Evolutionary conservation across 768 basidiomycete genomes (phyloP), one percentile per base, ranked within the genome.

Genomic region (Boletus vinaceobasis): DNA sequence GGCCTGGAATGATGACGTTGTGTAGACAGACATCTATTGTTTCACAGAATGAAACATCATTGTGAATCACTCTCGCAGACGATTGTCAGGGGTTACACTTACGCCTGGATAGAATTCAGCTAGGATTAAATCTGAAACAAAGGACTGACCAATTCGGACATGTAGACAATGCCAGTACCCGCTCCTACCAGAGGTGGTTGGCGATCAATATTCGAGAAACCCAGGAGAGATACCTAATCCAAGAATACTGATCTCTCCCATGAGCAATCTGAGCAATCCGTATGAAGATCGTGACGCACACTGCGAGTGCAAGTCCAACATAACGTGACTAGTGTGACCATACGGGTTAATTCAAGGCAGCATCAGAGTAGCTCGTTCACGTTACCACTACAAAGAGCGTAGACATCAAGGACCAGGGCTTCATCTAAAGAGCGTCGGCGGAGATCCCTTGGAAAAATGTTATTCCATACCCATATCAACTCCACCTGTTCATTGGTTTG

Each of bases 341-440:
- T 21, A 9, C 5, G 23, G 14, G n/a, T 48, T 6, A 42, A 43
- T 9, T 43, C n/a, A n/a, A 27, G 5, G 39, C 8, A 14, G 0
- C 1, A 39, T 17, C 3, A 10, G 6, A 43, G 38, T 17, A 14
- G 15, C 23, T 39, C 35, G 9, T 35, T 17, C 9, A 38, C 15
- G 3, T 46, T 52, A 61, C 60, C 51, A 50, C 37, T 8, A 61
- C n/a, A 36, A 56, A 61, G 37, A 60, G 52, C 1, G 52, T 50
- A 7, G 55, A 53, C 33, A 44, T 57, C 9, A 7, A 8, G 26
- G 59, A 47, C 60, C 59, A 61, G 5, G 55, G 43, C 19, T 33
- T 53, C 58, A 52, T 42, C 58, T 58, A 33, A n/a, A n/a, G 8
- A 48, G 43, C 11, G 19, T 46, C 49, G 7, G 15, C 1, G 14